These are phyloP conservation scores for Ganoderma lucidum DNA, from an alignment of 1,284 basidiomycete species.

Conservation along the genomic window DNA sequence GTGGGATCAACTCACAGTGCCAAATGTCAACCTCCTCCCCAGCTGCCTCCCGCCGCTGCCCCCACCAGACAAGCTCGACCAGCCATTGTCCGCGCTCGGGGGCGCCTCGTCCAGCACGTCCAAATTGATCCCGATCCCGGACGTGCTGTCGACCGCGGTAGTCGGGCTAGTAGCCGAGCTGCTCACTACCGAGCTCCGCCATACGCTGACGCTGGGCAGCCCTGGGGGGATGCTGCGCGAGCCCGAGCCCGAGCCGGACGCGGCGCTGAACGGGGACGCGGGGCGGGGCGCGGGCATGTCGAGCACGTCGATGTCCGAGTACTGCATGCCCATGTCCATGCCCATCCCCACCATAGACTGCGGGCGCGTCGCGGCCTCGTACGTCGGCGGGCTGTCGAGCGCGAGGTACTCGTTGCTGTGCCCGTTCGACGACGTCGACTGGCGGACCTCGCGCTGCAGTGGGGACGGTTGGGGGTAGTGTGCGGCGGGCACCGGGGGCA, in stretches of 20 bases:
- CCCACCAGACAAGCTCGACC: slow-evolving; percentile 59
- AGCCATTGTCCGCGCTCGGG: slow-evolving; percentile 60
- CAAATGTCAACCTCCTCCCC: slow-evolving; percentile 64
- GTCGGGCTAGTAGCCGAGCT: slow-evolving; percentile 28
- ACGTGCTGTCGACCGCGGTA: slow-evolving; percentile 37
- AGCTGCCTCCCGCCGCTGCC: slow-evolving; percentile 35
- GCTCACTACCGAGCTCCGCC: slow-evolving; percentile 49
- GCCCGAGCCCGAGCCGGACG: slow-evolving; percentile 45
- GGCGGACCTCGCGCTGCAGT: slow-evolving; percentile 27
- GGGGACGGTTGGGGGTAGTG: slow-evolving; percentile 30
- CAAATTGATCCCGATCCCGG: slow-evolving; percentile 48
- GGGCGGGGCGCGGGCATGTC: slow-evolving; percentile 68
- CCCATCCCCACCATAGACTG: slow-evolving; percentile 31
- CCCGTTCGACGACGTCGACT: slow-evolving; percentile 18
- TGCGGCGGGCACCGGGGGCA: slow-evolving; percentile 39
- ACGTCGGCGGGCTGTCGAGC: slow-evolving; percentile 45
- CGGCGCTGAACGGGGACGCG: slow-evolving; percentile 54
- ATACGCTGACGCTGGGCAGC: slow-evolving; percentile 51
- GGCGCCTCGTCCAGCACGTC: slow-evolving; percentile 73
- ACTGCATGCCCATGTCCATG: slow-evolving; percentile 27
- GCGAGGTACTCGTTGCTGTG: slow-evolving; percentile 36
- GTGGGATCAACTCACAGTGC: slow-evolving; percentile 51
- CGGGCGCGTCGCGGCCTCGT: slow-evolving; percentile 37
- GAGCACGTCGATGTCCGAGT: slow-evolving; percentile 55
- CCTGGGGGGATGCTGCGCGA: slow-evolving; percentile 57